These are phyloP conservation scores for Suhomyces sp. DNA, from an alignment of 805 yeast species.

Conservation along the genomic window DNA sequence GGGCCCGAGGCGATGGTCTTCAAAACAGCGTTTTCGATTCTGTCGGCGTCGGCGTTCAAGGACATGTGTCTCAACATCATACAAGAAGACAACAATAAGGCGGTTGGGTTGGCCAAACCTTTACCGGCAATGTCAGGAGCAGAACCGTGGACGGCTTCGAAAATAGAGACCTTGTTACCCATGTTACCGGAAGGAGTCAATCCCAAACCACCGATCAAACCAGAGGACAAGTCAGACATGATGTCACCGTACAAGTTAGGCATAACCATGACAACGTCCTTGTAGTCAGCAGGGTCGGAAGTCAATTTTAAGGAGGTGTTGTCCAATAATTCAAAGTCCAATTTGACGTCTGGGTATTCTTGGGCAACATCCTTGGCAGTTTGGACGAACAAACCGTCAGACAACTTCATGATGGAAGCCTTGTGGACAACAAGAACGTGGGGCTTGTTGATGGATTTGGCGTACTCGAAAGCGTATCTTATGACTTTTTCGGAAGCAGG, in stretches of 20 bases:
- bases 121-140: constrained; percentile 99
- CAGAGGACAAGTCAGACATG: constrained; percentile 95
- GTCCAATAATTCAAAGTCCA: constrained; percentile 87
- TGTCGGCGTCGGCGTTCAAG: constrained; percentile 73
- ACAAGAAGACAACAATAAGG: constrained; percentile 88
- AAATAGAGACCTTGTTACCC: constrained; percentile 97
- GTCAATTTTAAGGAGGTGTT: constrained; percentile 92
- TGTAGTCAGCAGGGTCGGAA: constrained; percentile 82
- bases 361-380: constrained; percentile 86
- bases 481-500: constrained; percentile 96
- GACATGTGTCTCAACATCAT: constrained; percentile 99
- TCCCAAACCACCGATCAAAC: constrained; percentile 98
- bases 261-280: constrained; percentile 93
- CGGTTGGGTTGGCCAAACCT: constrained; percentile 99
- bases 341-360: constrained; percentile 86
- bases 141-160: constrained; percentile 99
- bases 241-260: constrained; percentile 99
- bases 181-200: constrained; percentile 98
- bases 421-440: constrained; percentile 95
- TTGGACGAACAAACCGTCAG: constrained; percentile 94
- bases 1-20: constrained; percentile 92
- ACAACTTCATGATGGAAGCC: constrained; percentile 96
- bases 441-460: constrained; percentile 80
- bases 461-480: constrained; percentile 96
- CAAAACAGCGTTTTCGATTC: constrained; percentile 83